Percentiles rank a stretch among this genome's conserved stretches.
phyloP scores from a whole-genome alignment of 129 eudicot genomes.

The Chrysanthemum makinoi region DNA sequence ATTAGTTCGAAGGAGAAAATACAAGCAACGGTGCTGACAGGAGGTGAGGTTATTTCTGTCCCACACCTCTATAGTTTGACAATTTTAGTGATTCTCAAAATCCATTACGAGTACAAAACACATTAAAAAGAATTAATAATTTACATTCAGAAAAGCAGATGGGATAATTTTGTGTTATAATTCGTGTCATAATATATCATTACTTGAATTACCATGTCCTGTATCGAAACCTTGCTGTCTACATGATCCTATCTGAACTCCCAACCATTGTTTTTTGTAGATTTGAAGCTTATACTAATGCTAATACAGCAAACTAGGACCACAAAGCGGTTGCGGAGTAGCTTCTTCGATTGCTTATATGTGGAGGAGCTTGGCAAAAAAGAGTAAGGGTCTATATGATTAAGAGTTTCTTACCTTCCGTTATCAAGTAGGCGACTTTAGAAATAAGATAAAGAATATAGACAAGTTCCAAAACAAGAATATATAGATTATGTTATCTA shows the following conservation, averaged over 20 bases:
- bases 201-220: too few species aligned
- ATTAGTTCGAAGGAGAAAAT: not conserved
- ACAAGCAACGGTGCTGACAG: not conserved
- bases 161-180: too few species aligned
- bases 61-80: not conserved
- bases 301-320: not conserved
- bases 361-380: not conserved
- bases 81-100: not conserved
- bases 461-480: not conserved
- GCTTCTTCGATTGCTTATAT: not conserved
- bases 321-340: not conserved
- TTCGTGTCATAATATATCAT: too few species aligned
- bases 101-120: constrained; percentile 1
- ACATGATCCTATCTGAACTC: not conserved
- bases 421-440: too few species aligned
- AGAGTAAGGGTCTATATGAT: too few species aligned
- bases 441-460: not conserved
- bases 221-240: not conserved
- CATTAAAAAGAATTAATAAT: not conserved
- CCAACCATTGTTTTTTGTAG: not conserved
- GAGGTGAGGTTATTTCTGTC: constrained; percentile 2
- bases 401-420: too few species aligned
- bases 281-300: constrained; percentile 1
- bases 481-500: not conserved
- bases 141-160: too few species aligned